phyloP scores from a whole-genome alignment of 306 rosid species.

The Cajanus cajan region DNA sequence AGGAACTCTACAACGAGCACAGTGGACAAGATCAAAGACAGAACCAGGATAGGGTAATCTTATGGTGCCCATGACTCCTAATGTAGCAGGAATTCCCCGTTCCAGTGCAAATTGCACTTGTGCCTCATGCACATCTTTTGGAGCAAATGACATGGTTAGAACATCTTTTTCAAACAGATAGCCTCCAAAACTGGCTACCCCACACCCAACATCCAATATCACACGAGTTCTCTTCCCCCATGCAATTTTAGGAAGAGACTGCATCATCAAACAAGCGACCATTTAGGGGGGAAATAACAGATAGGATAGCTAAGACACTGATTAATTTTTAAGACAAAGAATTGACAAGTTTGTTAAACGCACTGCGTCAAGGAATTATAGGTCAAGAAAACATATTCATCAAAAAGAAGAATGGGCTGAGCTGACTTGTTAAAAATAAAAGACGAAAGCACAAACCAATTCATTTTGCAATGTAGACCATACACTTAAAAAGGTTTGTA shows the following conservation, averaged over 20 bases:
- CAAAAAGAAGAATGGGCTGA: background rate
- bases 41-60: slow-evolving; percentile 74
- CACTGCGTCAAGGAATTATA: background rate
- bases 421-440: background rate
- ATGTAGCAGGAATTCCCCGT: slow-evolving; percentile 84
- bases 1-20: slow-evolving; percentile 97
- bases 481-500: slow-evolving; percentile 5
- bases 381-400: background rate
- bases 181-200: slow-evolving; percentile 94
- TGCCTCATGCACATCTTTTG: slow-evolving; percentile 91
- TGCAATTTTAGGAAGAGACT: slow-evolving; percentile 68
- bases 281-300: background rate
- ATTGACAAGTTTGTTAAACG: background rate
- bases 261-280: slow-evolving; percentile 26
- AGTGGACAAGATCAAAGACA: slow-evolving; percentile 82
- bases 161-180: slow-evolving; percentile 76
- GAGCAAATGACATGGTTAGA: slow-evolving; percentile 85
- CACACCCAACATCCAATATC: slow-evolving; percentile 84
- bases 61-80: slow-evolving; percentile 78
- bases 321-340: background rate
- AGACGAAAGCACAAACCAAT: background rate
- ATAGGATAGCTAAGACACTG: background rate
- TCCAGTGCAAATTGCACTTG: slow-evolving; percentile 92
- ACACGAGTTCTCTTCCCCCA: slow-evolving; percentile 94
- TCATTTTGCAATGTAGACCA: background rate